Conservation (phyloP, 768 basidiomycete species). For the Russula compacta region DNA sequence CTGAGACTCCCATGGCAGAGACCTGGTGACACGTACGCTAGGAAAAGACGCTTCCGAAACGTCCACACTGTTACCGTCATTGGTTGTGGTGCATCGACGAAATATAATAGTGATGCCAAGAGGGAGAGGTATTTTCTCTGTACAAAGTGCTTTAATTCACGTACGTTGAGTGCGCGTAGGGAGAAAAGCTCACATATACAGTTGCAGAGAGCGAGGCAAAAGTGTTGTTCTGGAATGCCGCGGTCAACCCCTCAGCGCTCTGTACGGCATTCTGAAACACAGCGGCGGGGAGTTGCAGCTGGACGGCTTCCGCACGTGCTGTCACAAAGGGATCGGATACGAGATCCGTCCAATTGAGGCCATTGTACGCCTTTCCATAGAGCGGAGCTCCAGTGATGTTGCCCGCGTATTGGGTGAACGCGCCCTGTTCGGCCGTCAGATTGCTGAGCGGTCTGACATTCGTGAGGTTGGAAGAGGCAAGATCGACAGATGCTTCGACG, state of each 20-base stretch:
- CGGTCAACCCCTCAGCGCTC: constrained; percentile 31
- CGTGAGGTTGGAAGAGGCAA: constrained; percentile 37
- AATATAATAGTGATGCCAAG: constrained; percentile 44
- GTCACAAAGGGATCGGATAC: constrained; percentile 32
- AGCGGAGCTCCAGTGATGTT: constrained; percentile 34
- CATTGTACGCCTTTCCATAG: constrained; percentile 37
- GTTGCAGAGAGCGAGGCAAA: constrained; percentile 31
- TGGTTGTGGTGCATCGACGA: constrained; percentile 29
- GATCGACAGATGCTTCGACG: constrained; percentile 36
- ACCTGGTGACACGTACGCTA: constrained; percentile 26
- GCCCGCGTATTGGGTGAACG: constrained; percentile 15
- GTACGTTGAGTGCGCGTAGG: background rate
- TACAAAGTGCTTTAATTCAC: background rate
- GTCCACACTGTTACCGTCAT: constrained; percentile 36
- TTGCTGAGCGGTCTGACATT: constrained; percentile 34
- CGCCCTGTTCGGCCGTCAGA: constrained; percentile 19
- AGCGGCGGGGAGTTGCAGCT: constrained; percentile 42
- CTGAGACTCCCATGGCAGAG: too few species aligned
- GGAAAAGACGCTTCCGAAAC: constrained; percentile 38
- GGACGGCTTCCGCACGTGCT: constrained; percentile 35
- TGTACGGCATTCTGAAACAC: constrained; percentile 35
- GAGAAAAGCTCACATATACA: constrained; percentile 40
- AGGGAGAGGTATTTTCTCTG: constrained; percentile 42
- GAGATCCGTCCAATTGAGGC: constrained; percentile 37
- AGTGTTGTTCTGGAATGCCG: constrained; percentile 24